These are phyloP conservation scores for Arachis hypogaea DNA, from an alignment of 306 rosid species.

Conservation along the genomic window DNA sequence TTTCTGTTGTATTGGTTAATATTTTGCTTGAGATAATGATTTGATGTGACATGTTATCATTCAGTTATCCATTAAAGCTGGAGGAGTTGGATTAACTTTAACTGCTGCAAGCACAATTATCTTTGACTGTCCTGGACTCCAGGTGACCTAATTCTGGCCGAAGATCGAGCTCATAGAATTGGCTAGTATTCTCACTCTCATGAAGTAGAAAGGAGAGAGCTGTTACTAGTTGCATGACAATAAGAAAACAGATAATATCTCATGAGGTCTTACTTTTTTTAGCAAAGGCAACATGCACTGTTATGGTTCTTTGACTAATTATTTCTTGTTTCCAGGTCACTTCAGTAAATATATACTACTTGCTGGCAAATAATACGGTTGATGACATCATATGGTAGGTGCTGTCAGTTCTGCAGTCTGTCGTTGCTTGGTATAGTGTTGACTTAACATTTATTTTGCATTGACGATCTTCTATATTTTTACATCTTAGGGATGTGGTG, in stretches of 20 bases:
- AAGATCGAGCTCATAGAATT: slow-evolving; percentile 96
- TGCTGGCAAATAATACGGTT: no score
- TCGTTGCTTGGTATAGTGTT: slow-evolving; percentile 13
- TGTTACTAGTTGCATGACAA: neutral
- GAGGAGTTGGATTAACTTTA: slow-evolving; percentile 53
- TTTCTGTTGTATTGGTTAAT: slow-evolving; percentile 25
- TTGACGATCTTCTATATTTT: slow-evolving; percentile 30
- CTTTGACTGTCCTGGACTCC: slow-evolving; percentile 96
- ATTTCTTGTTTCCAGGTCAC: slow-evolving; percentile 60
- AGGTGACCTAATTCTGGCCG: slow-evolving; percentile 95
- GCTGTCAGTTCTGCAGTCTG: slow-evolving; percentile 8
- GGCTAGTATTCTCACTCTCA: slow-evolving; percentile 67
- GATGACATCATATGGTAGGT: slow-evolving; percentile 77
- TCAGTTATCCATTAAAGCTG: slow-evolving; percentile 74
- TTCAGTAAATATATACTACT: slow-evolving; percentile 61
- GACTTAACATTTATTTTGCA: slow-evolving; percentile 17
- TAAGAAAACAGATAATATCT: slow-evolving; percentile 25
- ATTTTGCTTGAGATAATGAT: slow-evolving; percentile 27
- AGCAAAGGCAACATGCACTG: slow-evolving; percentile 17
- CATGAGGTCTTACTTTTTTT: slow-evolving; percentile 13
- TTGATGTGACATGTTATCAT: slow-evolving; percentile 37
- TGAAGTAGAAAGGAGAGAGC: slow-evolving; percentile 7
- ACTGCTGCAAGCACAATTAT: slow-evolving; percentile 97
- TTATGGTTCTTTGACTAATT: slow-evolving; percentile 34
- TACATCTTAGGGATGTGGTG: slow-evolving; percentile 79